A percentile compares a stretch with the other conserved stretches of the same genome.
These are phyloP conservation scores for Avena insularis DNA, from an alignment of 176 grass and related monocot genomes.

Conservation along the genomic window DNA sequence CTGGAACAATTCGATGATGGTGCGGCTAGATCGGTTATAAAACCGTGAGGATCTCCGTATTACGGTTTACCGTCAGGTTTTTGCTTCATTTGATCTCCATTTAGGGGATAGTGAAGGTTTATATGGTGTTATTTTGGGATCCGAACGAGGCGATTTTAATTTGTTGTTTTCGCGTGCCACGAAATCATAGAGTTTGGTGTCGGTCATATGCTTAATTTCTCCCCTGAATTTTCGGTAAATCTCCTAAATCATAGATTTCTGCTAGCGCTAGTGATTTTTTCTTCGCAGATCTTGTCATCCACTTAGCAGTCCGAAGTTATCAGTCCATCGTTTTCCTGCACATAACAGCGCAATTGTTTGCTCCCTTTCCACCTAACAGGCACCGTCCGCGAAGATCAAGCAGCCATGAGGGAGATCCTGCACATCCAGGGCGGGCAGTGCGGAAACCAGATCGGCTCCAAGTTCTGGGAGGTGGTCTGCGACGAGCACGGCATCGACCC, in stretches of 20 bases:
- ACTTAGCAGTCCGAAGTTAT: not conserved
- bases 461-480: conserved; percentile 91
- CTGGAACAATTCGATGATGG: not conserved
- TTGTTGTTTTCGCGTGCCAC: not conserved
- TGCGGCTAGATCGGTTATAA: not conserved
- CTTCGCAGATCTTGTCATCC: conserved; percentile 32
- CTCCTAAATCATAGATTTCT: too few species aligned
- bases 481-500: conserved; percentile 87
- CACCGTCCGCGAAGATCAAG: conserved; percentile 26
- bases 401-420: conserved; percentile 88
- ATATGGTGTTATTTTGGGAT: not conserved
- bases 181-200: too few species aligned
- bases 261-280: too few species aligned
- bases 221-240: too few species aligned
- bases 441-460: conserved; percentile 87
- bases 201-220: too few species aligned
- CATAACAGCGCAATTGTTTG: not conserved
- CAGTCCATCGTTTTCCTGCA: conserved; percentile 24
- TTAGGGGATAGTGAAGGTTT: not conserved
- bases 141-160: not conserved
- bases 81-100: not conserved
- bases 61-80: not conserved
- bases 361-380: conserved; percentile 27
- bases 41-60: not conserved
- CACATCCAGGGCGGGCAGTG: conserved; percentile 90